Evolutionary conservation across 106 monocot genomes (phyloP).

Genomic region (Dendrobium huoshanense): DNA sequence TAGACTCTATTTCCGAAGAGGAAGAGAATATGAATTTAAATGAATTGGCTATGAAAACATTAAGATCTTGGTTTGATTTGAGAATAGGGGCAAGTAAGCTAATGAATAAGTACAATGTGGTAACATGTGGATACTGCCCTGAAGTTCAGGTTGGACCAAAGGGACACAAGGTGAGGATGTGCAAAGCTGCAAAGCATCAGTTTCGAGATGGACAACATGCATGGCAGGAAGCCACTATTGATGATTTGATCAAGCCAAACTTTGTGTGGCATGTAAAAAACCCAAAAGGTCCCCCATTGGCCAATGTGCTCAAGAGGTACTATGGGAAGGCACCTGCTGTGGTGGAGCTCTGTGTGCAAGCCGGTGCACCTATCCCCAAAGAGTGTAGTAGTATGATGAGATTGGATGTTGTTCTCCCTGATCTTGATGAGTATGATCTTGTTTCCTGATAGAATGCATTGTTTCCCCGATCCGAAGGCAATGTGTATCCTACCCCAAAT

Average conservation of each 20-base stretch:
- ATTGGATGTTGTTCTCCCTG: slow-evolving; percentile 62
- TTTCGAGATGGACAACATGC: slow-evolving; percentile 63
- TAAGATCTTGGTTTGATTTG: slow-evolving; percentile 57
- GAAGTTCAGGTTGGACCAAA: slow-evolving; percentile 84
- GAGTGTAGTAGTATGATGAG: slow-evolving; percentile 61
- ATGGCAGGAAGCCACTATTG: slow-evolving; percentile 74
- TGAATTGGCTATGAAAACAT: slow-evolving; percentile 25
- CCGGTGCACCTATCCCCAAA: slow-evolving; percentile 43
- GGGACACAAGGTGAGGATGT: slow-evolving; percentile 85
- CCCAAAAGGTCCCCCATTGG: slow-evolving; percentile 21
- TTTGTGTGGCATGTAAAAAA: slow-evolving; percentile 65
- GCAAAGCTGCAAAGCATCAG: slow-evolving; percentile 62
- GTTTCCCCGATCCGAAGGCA: neutral
- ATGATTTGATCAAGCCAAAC: slow-evolving; percentile 57
- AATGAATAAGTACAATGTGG: slow-evolving; percentile 58
- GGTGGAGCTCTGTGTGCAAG: slow-evolving; percentile 71
- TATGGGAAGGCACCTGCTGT: slow-evolving; percentile 74
- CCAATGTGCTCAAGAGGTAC: slow-evolving; percentile 71
- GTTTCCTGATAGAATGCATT: slow-evolving; percentile 27
- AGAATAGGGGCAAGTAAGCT: slow-evolving; percentile 41
- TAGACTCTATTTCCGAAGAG: neutral
- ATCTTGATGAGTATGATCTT: slow-evolving; percentile 58
- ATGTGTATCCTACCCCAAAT: neutral
- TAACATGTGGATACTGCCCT: slow-evolving; percentile 78
- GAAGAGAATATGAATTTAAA: slow-evolving; percentile 19